phyloP scores from a whole-genome alignment of 2,329 filamentous ascomycete species.

The Epichloe bromicola region DNA sequence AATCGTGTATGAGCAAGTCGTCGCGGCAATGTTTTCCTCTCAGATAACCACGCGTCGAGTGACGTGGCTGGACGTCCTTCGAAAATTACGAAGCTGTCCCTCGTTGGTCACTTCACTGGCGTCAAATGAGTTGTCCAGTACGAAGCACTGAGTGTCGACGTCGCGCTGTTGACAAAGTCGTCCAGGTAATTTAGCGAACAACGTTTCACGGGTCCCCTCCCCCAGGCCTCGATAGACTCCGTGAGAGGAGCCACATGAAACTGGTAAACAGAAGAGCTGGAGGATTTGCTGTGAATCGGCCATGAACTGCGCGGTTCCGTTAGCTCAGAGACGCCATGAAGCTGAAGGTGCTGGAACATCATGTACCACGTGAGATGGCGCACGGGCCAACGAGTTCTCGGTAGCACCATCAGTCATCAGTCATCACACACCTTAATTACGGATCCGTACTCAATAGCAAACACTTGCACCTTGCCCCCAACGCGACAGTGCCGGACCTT shows the following conservation, averaged over 20 bases:
- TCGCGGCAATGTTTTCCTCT: background rate
- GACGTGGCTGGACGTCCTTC: background rate
- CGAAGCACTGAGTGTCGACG: background rate
- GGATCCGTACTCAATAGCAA: no score
- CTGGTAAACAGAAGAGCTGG: background rate
- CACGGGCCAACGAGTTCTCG: slow-evolving; percentile 11
- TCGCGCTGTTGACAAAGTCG: background rate
- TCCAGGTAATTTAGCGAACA: background rate
- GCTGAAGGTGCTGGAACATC: slow-evolving; percentile 7
- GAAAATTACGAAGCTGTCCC: background rate
- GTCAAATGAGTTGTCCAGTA: background rate
- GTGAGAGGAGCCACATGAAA: slow-evolving; percentile 11
- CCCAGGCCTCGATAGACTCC: slow-evolving; percentile 11
- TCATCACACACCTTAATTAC: no score
- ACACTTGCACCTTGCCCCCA: background rate
- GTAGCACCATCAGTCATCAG: no score
- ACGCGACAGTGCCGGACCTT: background rate
- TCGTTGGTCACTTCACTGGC: background rate
- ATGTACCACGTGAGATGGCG: slow-evolving; percentile 13
- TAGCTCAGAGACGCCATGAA: slow-evolving; percentile 1
- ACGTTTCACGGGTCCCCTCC: slow-evolving; percentile 11
- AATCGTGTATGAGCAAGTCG: background rate
- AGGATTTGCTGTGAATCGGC: background rate
- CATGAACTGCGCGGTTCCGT: background rate
- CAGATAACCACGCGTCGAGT: background rate